Evolutionary conservation across 129 eudicot genomes (phyloP), one percentile per base, ranked within the genome.

Genomic region (Sambucus nigra): DNA sequence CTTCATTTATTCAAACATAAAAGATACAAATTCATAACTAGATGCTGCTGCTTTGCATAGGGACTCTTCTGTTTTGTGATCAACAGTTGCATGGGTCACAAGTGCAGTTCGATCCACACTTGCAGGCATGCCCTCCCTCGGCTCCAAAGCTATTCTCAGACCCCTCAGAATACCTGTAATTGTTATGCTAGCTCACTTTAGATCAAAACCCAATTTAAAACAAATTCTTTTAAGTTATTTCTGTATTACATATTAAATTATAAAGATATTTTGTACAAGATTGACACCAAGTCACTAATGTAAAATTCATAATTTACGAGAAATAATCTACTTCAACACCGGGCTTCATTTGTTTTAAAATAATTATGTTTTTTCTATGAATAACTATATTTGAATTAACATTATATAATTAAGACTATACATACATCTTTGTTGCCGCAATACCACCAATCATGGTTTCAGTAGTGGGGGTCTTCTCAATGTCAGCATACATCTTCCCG

Each of bases 391-490:
- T 35, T 35, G 13, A 2, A 7, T 35, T 7, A 35, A 35, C 3
- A 2, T 35, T 7, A 7, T 35, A 35, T 42, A 42, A 15, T 15
- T 7, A 13, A 16, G 4, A 15, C 6, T 0, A 14, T 11, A 77
- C 75, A 10, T 72, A 83, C 94, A 31, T 78, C 63, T 75, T 75
- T 50, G 35, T 31, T 16, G 86, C 86, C 22, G 76, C 76, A 67
- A 75, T 78, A 5, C 80, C 94, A 20, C 41, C 64, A 6, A 79
- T 67, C 39, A 75, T 55, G 66, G 78, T 38, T 31, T 63, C 63
- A 18, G 68, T 14, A 42, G 66, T 51, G 46, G 44, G 27, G 46
- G 44, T 45, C 13, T 64, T 60, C 83, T 83, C 94, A 35, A 83
- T n/a, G 56, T 79, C 76, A 6, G 87, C 78, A 59, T 79, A 79